phyloP scores from a whole-genome alignment of 176 grass and related monocot species.

The Bonia amplexicaulis region DNA sequence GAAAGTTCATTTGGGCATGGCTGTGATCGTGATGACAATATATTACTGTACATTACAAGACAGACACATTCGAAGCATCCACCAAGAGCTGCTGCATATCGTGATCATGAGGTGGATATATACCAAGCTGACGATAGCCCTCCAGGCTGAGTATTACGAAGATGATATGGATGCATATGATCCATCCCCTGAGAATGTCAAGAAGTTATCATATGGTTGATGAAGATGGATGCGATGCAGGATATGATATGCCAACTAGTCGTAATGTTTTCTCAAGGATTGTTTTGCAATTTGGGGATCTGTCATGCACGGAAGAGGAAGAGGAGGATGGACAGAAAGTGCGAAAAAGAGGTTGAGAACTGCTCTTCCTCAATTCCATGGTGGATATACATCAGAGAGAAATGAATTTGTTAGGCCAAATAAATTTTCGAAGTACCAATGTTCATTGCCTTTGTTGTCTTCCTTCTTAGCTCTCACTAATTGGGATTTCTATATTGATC shows the following conservation, averaged over 20 bases:
- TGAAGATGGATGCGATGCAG: constrained; percentile 39
- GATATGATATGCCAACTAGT: constrained; percentile 27
- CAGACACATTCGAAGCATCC: constrained; percentile 20
- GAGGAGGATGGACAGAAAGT: constrained; percentile 39
- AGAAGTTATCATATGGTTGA: constrained; percentile 25
- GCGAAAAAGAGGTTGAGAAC: constrained; percentile 46
- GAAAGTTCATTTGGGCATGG: constrained; percentile 26
- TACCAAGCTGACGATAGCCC: constrained; percentile 25
- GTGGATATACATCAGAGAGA: constrained; percentile 29
- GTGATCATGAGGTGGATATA: constrained; percentile 27
- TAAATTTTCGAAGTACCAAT: constrained; percentile 36
- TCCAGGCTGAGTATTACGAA: constrained; percentile 18
- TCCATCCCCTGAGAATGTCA: constrained; percentile 16
- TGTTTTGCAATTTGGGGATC: constrained; percentile 25
- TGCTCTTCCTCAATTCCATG: constrained; percentile 29
- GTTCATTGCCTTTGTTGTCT: background rate
- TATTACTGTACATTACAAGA: constrained; percentile 27
- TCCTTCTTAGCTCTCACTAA: background rate
- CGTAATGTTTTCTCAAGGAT: constrained; percentile 64
- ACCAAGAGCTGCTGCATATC: constrained; percentile 33
- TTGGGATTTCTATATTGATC: background rate
- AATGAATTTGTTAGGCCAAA: constrained; percentile 37
- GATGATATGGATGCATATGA: constrained; percentile 42
- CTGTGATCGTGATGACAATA: constrained; percentile 10
- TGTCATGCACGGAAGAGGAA: constrained; percentile 40